Base-by-base conservation (phyloP, 495 filamentous ascomycete genomes). In the Thermochaetoides thermophila region DNA sequence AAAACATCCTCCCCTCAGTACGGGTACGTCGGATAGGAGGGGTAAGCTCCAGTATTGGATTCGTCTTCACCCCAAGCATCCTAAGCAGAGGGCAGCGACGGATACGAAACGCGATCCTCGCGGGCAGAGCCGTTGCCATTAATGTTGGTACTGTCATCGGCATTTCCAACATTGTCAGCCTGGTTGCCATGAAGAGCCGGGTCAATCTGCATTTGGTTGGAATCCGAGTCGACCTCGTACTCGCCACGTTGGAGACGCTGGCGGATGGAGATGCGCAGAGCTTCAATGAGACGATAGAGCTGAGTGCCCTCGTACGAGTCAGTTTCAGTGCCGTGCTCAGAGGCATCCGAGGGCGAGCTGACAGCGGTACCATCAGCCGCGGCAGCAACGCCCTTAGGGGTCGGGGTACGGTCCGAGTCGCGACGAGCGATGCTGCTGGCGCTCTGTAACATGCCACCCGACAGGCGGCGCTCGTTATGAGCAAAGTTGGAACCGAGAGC, bases 401-500 rank as follows among this genome's bases (percentile, higher is more conserved):
- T 65, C 22, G 74, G 43, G 4, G 60, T 45, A 3, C 47, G 46
- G 14, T 57, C 77, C 63, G 75, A 73, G 9, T 59, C 48, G 33
- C 45, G 44, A 21, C 44, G 52, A 27, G 66, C 27, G 6, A 24
- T 24, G 57, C 63, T 15, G 38, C 61, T 69, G 16, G 76, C 72
- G 44, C 77, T 78, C 57, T 94, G 85, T 29, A 96, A 66, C 46
- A 83, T 74, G 27, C 85, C 83, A 32, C 85, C 85, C 15, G 80
- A 87, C 20, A 85, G 75, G 24, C 85, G 82, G 30, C 83, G 80
- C 37, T 79, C 75, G 34, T 84, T 77, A 31, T 74, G 62, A 40
- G 87, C 84, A 49, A 85, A 91, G 30, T 67, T 78, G 7, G 78
- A 75, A 17, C 81, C 84, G 9, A 97, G 74, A 12, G 79, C 84